Conservation (phyloP, 345 rosid genomes). For the Citrus australasica region DNA sequence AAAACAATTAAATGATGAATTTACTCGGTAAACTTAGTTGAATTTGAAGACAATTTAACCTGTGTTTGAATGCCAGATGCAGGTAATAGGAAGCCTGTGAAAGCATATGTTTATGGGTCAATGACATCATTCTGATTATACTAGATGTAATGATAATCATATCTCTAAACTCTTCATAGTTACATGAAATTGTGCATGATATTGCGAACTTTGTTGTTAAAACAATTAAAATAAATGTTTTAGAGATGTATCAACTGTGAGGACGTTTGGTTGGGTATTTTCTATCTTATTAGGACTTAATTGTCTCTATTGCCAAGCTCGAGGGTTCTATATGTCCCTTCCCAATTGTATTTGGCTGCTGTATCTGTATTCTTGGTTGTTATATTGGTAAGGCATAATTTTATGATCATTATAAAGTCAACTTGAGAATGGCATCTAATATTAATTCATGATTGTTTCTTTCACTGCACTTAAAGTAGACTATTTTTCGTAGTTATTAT, state of each 20-base stretch:
- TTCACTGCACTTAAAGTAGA: neutral
- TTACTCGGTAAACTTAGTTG: too few species aligned
- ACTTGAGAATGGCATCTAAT: constrained; percentile 2
- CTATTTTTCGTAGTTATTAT: neutral
- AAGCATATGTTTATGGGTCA: neutral
- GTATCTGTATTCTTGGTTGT: neutral
- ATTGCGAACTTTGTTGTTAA: neutral
- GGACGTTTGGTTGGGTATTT: too few species aligned
- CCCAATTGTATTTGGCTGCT: neutral
- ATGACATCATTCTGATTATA: neutral
- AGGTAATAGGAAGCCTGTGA: neutral
- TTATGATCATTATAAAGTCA: neutral
- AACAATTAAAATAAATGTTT: neutral
- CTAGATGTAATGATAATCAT: neutral
- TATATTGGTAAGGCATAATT: neutral
- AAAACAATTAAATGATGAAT: too few species aligned
- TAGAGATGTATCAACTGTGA: neutral
- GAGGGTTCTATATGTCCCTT: too few species aligned
- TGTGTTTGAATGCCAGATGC: neutral
- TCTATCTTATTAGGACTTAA: too few species aligned
- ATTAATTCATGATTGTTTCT: neutral
- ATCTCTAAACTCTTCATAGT: neutral
- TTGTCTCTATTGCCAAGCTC: too few species aligned
- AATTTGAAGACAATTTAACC: neutral
- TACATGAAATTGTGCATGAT: neutral